These are phyloP conservation scores for Areca catechu DNA, from an alignment of 176 grass and related monocot species.

Conservation along the genomic window DNA sequence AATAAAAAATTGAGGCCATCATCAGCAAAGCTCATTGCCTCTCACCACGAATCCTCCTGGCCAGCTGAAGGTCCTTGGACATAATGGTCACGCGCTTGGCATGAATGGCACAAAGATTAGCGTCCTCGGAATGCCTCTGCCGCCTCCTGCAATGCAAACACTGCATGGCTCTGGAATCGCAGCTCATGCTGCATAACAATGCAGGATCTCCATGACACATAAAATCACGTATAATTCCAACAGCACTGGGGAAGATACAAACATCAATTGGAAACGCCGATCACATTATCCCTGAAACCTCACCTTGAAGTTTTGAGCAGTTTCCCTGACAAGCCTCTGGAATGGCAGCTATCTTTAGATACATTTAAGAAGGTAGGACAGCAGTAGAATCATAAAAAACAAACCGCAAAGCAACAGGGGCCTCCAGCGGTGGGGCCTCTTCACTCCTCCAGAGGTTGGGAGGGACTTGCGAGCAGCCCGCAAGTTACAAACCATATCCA, in stretches of 20 bases:
- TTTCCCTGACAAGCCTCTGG: conserved; percentile 13
- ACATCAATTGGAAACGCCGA: too few species aligned
- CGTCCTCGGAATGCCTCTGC: conserved; percentile 19
- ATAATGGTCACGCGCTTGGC: conserved; percentile 19
- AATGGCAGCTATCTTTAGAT: conserved; percentile 3
- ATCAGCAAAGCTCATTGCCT: conserved; percentile 9
- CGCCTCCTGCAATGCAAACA: conserved; percentile 19
- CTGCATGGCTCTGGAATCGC: conserved; percentile 22
- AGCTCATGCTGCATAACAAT: conserved; percentile 8
- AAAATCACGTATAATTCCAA: too few species aligned
- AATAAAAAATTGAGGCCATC: too few species aligned
- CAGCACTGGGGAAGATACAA: too few species aligned
- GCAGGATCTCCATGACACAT: too few species aligned
- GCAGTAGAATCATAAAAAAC: too few species aligned
- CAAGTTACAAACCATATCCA: neutral
- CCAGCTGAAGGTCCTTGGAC: conserved; percentile 12
- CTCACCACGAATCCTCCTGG: conserved; percentile 19
- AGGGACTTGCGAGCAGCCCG: conserved; percentile 18
- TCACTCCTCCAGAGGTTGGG: conserved; percentile 16
- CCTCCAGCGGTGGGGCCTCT: conserved; percentile 11
- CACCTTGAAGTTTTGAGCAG: conserved; percentile 6
- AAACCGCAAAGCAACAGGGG: conserved; percentile 20
- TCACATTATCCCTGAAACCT: too few species aligned
- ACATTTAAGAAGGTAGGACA: too few species aligned
- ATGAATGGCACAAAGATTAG: conserved; percentile 20